phyloP scores from a whole-genome alignment of 2,329 filamentous ascomycete species.

The Fusarium sp. region DNA sequence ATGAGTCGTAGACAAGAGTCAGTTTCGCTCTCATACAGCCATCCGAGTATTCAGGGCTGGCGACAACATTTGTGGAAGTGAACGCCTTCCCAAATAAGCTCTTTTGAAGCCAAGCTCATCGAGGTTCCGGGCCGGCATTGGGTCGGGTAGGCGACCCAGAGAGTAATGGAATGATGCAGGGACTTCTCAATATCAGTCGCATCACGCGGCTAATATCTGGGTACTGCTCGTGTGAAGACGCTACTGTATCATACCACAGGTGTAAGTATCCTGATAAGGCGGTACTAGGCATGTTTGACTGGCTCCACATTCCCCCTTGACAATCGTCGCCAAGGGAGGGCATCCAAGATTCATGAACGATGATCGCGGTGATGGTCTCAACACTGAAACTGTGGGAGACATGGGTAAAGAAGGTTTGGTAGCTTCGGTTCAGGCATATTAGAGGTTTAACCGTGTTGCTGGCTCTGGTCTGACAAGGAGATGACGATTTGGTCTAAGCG shows the following conservation, averaged over 20 bases:
- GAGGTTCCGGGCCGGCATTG: background rate
- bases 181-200: constrained; percentile 19
- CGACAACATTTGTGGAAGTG: background rate
- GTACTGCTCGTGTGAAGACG: background rate
- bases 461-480: background rate
- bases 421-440: background rate
- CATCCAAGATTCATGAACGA: constrained; percentile 3
- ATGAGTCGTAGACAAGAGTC: background rate
- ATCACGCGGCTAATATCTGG: constrained; percentile 16
- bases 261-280: constrained; percentile 9
- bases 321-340: background rate
- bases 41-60: background rate
- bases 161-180: background rate
- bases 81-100: background rate
- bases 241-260: constrained; percentile 3
- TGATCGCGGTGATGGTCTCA: background rate
- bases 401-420: background rate
- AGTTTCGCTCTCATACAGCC: background rate
- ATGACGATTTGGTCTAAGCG: constrained; percentile 8
- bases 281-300: background rate
- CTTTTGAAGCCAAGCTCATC: background rate
- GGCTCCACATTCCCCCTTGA: background rate
- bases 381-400: background rate
- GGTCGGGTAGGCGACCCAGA: background rate
- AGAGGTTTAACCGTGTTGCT: constrained; percentile 4